Conservation (phyloP, 768 basidiomycete species). For the Hebeloma cylindrosporum region DNA sequence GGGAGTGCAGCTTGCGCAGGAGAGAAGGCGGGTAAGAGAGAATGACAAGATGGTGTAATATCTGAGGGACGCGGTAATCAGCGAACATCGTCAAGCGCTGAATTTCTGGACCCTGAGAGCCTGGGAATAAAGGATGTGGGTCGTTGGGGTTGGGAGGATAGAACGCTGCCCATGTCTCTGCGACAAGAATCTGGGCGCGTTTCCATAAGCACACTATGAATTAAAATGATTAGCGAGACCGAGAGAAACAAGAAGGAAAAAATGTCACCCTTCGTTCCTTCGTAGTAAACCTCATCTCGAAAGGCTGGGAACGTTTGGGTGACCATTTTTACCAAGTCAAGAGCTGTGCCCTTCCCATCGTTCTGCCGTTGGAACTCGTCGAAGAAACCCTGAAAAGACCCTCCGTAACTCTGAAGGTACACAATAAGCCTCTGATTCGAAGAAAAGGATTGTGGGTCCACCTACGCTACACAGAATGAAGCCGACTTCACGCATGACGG, state of each 20-base stretch:
- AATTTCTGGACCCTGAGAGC: slow-evolving; percentile 54
- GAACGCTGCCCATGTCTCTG: slow-evolving; percentile 92
- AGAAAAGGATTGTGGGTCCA: slow-evolving; percentile 12
- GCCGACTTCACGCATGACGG: slow-evolving; percentile 78
- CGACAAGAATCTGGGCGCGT: slow-evolving; percentile 87
- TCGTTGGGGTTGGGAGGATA: slow-evolving; percentile 51
- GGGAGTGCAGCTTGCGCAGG: slow-evolving; percentile 45
- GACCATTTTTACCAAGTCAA: slow-evolving; percentile 73
- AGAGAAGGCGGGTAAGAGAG: slow-evolving; percentile 69
- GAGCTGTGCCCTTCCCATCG: slow-evolving; percentile 58
- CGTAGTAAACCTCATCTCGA: slow-evolving; percentile 62
- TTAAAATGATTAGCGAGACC: slow-evolving; percentile 1
- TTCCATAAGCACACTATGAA: slow-evolving; percentile 80
- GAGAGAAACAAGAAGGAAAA: slow-evolving; percentile 8
- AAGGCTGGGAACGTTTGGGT: slow-evolving; percentile 72
- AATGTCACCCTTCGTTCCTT: slow-evolving; percentile 68
- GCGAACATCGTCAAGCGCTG: slow-evolving; percentile 89
- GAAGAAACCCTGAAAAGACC: slow-evolving; percentile 69
- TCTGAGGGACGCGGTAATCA: slow-evolving; percentile 90
- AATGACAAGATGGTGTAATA: slow-evolving; percentile 80
- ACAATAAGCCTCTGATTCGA: neutral
- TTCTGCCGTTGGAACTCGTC: slow-evolving; percentile 56
- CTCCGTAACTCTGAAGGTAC: slow-evolving; percentile 55
- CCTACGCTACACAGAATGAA: slow-evolving; percentile 67
- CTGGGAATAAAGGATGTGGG: slow-evolving; percentile 75